phyloP scores from a whole-genome alignment of 768 basidiomycete genomes.

The Lactarius indigo region DNA sequence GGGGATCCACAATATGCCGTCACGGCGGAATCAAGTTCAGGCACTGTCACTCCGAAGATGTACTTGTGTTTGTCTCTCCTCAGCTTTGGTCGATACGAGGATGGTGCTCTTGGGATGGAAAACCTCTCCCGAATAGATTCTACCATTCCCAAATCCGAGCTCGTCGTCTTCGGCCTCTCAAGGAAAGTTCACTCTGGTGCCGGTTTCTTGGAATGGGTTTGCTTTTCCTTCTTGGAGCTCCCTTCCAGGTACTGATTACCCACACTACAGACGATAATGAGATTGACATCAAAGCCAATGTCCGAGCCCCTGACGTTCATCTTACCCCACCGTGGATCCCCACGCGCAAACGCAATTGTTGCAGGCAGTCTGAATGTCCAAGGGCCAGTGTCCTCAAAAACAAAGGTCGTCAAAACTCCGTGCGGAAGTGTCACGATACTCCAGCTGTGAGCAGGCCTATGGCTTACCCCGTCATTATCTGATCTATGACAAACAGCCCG shows the following conservation, averaged over 20 bases:
- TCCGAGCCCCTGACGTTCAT: slow-evolving; percentile 22
- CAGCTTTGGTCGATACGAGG: slow-evolving; percentile 19
- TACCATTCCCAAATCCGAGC: slow-evolving; percentile 37
- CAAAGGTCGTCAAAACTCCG: slow-evolving; percentile 4
- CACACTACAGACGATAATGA: slow-evolving; percentile 3
- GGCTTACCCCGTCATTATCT: background rate
- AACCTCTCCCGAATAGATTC: slow-evolving; percentile 30
- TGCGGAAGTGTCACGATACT: slow-evolving; percentile 13
- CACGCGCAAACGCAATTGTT: slow-evolving; percentile 17
- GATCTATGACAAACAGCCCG: background rate
- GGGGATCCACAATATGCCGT: slow-evolving; percentile 5
- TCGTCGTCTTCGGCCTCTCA: slow-evolving; percentile 30
- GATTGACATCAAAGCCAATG: slow-evolving; percentile 10
- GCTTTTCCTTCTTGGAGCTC: slow-evolving; percentile 5
- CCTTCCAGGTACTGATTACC: background rate
- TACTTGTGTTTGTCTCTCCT: slow-evolving; percentile 24
- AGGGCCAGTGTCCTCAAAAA: slow-evolving; percentile 3
- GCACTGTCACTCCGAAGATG: slow-evolving; percentile 6
- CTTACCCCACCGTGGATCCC: slow-evolving; percentile 12
- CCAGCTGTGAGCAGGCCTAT: slow-evolving; percentile 11
- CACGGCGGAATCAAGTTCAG: background rate
- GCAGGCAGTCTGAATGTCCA: slow-evolving; percentile 14
- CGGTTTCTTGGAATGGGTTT: slow-evolving; percentile 17
- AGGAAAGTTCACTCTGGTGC: background rate
- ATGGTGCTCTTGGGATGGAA: background rate